A percentile compares a stretch with the other conserved stretches of the same genome.
These are phyloP conservation scores for Furcasterigmium sp. DNA, from an alignment of 2,329 filamentous ascomycete species.

Conservation along the genomic window DNA sequence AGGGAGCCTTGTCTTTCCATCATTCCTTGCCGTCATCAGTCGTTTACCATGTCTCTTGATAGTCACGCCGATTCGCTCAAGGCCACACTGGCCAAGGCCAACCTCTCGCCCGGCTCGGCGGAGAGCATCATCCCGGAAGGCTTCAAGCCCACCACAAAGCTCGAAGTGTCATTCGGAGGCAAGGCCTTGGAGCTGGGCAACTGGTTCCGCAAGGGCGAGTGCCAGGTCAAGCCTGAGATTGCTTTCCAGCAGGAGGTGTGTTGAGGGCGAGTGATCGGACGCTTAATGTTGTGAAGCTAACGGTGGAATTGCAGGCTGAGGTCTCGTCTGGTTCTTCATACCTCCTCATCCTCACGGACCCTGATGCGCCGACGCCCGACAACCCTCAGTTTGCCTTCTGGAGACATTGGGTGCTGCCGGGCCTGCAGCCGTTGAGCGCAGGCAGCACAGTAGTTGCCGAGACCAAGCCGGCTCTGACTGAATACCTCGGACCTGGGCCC, in stretches of 20 bases:
- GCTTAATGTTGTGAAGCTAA: no score
- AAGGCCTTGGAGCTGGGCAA: constrained; percentile 28
- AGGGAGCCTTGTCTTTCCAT: no score
- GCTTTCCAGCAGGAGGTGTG: constrained; percentile 26
- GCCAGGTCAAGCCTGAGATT: constrained; percentile 28
- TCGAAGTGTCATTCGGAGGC: constrained; percentile 29
- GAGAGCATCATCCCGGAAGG: constrained; percentile 29
- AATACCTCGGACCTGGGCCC: constrained; percentile 37
- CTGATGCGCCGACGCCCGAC: constrained; percentile 49
- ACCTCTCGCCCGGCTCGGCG: constrained; percentile 34
- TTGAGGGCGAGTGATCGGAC: not conserved
- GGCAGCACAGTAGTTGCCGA: constrained; percentile 16
- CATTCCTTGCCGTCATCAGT: not conserved
- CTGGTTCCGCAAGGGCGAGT: constrained; percentile 32
- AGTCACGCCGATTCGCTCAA: constrained; percentile 17
- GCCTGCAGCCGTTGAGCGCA: constrained; percentile 24
- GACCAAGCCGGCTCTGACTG: constrained; percentile 29
- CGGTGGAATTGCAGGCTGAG: constrained; percentile 13
- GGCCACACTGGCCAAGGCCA: constrained; percentile 27
- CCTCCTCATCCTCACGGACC: constrained; percentile 45
- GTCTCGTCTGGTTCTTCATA: constrained; percentile 27
- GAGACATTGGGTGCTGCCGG: constrained; percentile 46
- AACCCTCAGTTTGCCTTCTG: constrained; percentile 51
- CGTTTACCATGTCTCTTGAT: constrained; percentile 6
- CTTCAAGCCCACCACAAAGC: constrained; percentile 35